Base-by-base conservation (phyloP, 2,329 filamentous ascomycete species). In the Penicillium frequentans region DNA sequence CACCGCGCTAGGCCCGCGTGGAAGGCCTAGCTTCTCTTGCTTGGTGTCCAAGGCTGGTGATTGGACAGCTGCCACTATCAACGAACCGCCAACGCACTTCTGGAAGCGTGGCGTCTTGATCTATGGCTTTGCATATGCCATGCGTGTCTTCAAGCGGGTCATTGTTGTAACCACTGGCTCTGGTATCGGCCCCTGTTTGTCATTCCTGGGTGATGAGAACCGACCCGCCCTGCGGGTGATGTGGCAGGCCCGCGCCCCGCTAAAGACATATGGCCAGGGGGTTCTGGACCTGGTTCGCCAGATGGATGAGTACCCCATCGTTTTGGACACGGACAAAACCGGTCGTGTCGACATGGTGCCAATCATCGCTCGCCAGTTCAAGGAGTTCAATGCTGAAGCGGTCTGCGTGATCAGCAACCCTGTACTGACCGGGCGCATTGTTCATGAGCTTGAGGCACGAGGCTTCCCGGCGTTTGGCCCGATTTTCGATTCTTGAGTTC, bases 351-450 rank as follows among this genome's bases (percentile, higher is more conserved):
- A 90, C 68, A 81, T 90, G 69, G 66, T 87, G 27, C 78, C 77
- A 13, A 76, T 85, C 46, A 79, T 81, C 39, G 86, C 83, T 64
- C 73, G 77, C 9, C 75, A 87, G 51, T 77, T 75, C 49, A 66
- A 65, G 49, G 72, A 81, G 31, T 77, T 77, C 26, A 62, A 74
- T 0, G 81, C 82, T 1, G 88, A 91, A 77, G 89, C 88, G 2
- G 87, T 91, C 37, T 86, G 90, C 67, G 82, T 91, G 58, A 87
- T 92, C 65, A 86, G 86, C 54, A 92, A 91, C 69, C 84, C 86
- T 56, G 81, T 75, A 55, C 81, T 90, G 33, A 91, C 88, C 19
- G 81, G 81, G 66, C 84, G 84, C 75, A 80, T 91, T 1, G 88
- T 91, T 0, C 89, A 86, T 68, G 86, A 82, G 9, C 75, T 92